Evolutionary conservation across 2,329 filamentous ascomycete species (phyloP).

Genomic region (Aspergillus piperis): DNA sequence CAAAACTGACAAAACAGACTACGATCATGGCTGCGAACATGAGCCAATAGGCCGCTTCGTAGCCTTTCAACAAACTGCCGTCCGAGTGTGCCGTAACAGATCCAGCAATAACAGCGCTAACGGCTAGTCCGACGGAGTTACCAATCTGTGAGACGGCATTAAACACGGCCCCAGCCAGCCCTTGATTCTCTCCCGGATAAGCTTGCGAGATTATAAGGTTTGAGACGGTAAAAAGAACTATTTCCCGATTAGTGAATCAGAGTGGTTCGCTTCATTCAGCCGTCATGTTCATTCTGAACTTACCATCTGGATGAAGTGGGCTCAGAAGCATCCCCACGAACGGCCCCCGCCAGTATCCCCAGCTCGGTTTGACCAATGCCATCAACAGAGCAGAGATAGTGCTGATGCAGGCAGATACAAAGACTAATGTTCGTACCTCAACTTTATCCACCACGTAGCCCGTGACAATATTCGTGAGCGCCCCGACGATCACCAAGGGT

Average conservation of each 20-base stretch:
- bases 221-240: constrained; percentile 57
- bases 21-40: constrained; percentile 13
- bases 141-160: constrained; percentile 60
- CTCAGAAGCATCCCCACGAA: constrained; percentile 49
- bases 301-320: constrained; percentile 46
- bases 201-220: constrained; percentile 56
- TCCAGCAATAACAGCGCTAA: constrained; percentile 48
- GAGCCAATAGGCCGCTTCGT: constrained; percentile 11
- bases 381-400: constrained; percentile 47
- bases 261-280: background rate
- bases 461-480: constrained; percentile 47
- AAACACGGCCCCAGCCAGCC: constrained; percentile 61
- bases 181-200: constrained; percentile 58
- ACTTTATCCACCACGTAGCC: constrained; percentile 51
- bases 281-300: background rate
- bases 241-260: constrained; percentile 32
- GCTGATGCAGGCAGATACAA: constrained; percentile 39
- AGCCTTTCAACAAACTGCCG: background rate
- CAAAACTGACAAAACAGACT: constrained; percentile 9
- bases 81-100: constrained; percentile 43
- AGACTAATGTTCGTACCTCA: constrained; percentile 46
- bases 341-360: constrained; percentile 51
- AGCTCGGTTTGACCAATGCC: constrained; percentile 47
- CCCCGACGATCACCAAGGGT: constrained; percentile 43
- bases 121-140: constrained; percentile 53